Conservation (phyloP, 202 grass and related monocot genomes). For the Elaeis oleifera region DNA sequence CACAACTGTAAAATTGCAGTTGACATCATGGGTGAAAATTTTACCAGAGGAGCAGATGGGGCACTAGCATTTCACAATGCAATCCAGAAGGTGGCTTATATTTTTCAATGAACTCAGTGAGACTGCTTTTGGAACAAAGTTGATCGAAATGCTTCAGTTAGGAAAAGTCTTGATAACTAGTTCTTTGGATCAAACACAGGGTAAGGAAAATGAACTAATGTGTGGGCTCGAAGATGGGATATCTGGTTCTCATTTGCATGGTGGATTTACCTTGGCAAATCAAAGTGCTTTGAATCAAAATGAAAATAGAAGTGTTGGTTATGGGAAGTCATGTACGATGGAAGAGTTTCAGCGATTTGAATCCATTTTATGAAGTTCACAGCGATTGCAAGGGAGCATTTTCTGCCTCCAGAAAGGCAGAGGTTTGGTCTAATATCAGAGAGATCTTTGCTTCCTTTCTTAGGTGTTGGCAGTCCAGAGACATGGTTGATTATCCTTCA, state of each 20-base stretch:
- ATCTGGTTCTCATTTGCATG: constrained; percentile 48
- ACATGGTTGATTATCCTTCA: constrained; percentile 58
- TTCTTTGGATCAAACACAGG: constrained; percentile 61
- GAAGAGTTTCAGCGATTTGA: constrained; percentile 66
- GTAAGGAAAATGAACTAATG: constrained; percentile 55
- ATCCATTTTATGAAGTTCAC: constrained; percentile 58
- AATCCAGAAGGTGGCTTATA: constrained; percentile 42
- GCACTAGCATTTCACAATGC: constrained; percentile 42
- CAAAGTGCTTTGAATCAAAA: constrained; percentile 43
- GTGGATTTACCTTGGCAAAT: constrained; percentile 69
- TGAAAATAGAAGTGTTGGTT: constrained; percentile 32
- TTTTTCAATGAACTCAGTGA: constrained; percentile 38
- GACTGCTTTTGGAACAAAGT: constrained; percentile 40
- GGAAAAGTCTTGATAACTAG: constrained; percentile 31
- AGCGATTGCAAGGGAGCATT: constrained; percentile 69
- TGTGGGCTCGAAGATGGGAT: constrained; percentile 39
- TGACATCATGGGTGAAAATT: constrained; percentile 44
- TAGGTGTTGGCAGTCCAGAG: constrained; percentile 37
- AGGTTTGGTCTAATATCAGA: constrained; percentile 73
- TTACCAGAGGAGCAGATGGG: constrained; percentile 42
- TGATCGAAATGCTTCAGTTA: constrained; percentile 23
- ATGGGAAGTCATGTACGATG: constrained; percentile 38
- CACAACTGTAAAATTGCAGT: constrained; percentile 24
- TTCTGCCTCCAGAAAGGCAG: constrained; percentile 71
- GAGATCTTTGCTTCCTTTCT: constrained; percentile 40